These are phyloP conservation scores for Chaetomiaceae sp. DNA, from an alignment of 2,329 filamentous ascomycete species.

Conservation along the genomic window DNA sequence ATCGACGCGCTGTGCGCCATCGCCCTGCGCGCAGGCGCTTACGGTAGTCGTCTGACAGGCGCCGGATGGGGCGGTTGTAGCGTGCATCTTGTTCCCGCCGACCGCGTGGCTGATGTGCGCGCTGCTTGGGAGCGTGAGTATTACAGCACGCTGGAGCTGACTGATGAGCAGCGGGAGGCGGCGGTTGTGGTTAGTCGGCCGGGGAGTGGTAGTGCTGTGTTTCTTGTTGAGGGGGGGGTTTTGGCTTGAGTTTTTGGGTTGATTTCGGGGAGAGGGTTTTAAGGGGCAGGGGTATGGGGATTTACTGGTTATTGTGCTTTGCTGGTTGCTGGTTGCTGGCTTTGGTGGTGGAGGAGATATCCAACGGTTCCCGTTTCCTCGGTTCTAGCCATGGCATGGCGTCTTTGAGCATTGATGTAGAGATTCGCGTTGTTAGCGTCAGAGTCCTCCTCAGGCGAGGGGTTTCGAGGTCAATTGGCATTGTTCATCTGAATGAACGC, in stretches of 20 bases:
- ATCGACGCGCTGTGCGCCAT: slow-evolving; percentile 85
- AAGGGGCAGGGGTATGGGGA: no score
- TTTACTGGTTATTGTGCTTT: no score
- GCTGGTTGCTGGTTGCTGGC: background rate
- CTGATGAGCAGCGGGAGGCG: slow-evolving; percentile 65
- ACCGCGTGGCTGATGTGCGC: slow-evolving; percentile 74
- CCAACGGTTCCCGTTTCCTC: no score
- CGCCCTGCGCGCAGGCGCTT: slow-evolving; percentile 70
- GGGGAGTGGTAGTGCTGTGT: slow-evolving; percentile 63
- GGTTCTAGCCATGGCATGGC: no score
- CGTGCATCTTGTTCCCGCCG: slow-evolving; percentile 83
- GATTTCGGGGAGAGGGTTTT: background rate
- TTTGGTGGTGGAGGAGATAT: no score
- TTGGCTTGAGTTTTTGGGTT: background rate
- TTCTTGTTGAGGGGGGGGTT: slow-evolving; percentile 30
- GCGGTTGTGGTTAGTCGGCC: slow-evolving; percentile 89
- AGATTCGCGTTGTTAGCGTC: no score
- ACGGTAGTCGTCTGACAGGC: slow-evolving; percentile 82
- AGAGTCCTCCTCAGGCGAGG: no score
- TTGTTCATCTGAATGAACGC: no score
- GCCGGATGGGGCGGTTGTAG: slow-evolving; percentile 97
- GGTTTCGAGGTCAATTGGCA: no score
- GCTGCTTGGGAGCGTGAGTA: slow-evolving; percentile 76
- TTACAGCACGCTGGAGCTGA: slow-evolving; percentile 63
- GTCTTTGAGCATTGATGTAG: no score